These are phyloP conservation scores for Acacia crassicarpa DNA, from an alignment of 306 rosid genomes.

Conservation along the genomic window DNA sequence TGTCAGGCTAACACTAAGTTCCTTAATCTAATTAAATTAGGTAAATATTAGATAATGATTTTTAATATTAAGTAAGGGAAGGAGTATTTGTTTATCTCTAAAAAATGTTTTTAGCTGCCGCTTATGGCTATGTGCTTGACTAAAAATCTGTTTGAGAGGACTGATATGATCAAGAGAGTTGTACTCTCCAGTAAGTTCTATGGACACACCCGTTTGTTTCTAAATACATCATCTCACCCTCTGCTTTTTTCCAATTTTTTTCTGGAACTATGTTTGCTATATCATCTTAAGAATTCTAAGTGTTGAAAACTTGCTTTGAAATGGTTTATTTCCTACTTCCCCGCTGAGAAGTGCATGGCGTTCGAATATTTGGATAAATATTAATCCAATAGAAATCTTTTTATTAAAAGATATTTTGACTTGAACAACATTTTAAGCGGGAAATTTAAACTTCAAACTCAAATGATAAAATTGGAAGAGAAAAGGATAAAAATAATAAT, in stretches of 20 bases:
- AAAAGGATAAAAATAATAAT: background rate
- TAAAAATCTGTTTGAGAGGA: background rate
- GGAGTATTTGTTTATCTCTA: background rate
- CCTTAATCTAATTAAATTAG: too few species aligned
- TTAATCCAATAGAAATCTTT: background rate
- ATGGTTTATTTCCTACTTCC: background rate
- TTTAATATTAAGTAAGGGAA: too few species aligned
- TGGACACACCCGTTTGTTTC: background rate
- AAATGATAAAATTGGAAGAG: background rate
- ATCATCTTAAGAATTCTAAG: background rate
- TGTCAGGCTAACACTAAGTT: too few species aligned
- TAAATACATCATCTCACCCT: background rate
- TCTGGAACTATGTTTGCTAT: background rate
- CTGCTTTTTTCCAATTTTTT: background rate
- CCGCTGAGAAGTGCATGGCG: background rate
- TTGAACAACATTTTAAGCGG: background rate
- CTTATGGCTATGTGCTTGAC: background rate
- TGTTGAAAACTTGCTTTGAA: background rate
- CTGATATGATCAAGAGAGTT: background rate
- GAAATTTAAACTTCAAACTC: background rate
- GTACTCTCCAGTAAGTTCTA: background rate
- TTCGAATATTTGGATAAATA: background rate
- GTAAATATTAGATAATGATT: too few species aligned
- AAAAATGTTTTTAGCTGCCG: background rate
- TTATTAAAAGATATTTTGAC: background rate